Conservation (phyloP, 148 eudicot genomes). For the Fagopyrum homotropicum region DNA sequence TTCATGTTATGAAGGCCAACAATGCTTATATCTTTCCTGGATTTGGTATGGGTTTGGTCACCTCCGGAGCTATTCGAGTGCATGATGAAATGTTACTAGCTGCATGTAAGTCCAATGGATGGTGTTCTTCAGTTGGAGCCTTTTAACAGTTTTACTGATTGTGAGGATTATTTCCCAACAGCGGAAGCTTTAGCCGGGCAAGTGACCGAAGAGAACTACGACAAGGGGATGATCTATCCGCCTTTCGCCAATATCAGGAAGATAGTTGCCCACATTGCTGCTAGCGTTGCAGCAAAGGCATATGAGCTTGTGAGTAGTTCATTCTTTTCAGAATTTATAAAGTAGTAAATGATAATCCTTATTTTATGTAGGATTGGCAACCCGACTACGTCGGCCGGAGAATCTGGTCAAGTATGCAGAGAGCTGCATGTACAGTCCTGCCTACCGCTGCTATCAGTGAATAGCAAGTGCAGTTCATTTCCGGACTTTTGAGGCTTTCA, state of each 20-base stretch:
- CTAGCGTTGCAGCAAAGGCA: conserved; percentile 84
- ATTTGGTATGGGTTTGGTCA: conserved; percentile 81
- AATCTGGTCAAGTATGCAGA: conserved; percentile 74
- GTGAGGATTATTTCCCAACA: conserved; percentile 17
- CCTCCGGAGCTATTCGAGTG: conserved; percentile 91
- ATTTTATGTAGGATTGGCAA: conserved; percentile 43
- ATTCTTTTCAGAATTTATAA: no score
- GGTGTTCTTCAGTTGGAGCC: not conserved
- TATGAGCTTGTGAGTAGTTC: conserved; percentile 58
- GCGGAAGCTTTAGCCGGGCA: conserved; percentile 92
- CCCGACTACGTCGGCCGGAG: conserved; percentile 64
- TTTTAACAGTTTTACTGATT: not conserved
- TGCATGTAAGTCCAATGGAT: conserved; percentile 53
- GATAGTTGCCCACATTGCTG: conserved; percentile 84
- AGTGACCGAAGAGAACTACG: conserved; percentile 63
- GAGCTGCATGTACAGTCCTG: conserved; percentile 92
- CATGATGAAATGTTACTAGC: conserved; percentile 82
- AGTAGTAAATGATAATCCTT: not conserved
- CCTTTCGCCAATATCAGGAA: conserved; percentile 71
- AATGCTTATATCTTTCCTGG: conserved; percentile 97
- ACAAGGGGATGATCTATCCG: conserved; percentile 78
- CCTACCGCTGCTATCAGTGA: conserved; percentile 67
- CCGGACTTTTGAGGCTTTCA: not conserved
- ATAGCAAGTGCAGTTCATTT: not conserved
- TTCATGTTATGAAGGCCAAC: conserved; percentile 48